Base-by-base conservation (phyloP, 768 basidiomycete genomes). In the Boletus reticuloceps region DNA sequence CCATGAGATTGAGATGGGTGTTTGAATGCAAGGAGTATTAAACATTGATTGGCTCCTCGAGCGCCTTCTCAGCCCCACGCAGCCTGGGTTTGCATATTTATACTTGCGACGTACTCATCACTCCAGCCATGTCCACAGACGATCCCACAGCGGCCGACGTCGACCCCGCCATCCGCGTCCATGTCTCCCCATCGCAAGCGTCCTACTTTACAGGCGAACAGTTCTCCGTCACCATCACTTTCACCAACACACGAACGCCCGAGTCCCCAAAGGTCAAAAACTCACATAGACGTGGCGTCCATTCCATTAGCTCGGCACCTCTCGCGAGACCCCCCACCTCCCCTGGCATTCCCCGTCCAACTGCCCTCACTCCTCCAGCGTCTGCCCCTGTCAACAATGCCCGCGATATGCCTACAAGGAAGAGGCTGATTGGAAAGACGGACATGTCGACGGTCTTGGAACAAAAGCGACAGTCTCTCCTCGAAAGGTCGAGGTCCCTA, bases 191-290 rank as follows among this genome's bases (percentile, higher is more conserved):
- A 2, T 79, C 89, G 0, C 89, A 94, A 58, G 88, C 91, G 0
- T 91, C 93, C 0, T 98, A 89, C 73, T 98, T 95, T 69, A 92
- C 95, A 0, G 95, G 95, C 53, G 95, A 98, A 71, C 76, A 82
- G 0, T 92, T 96, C 72, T 77, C 85, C 3, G 91, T 91, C 13
- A 88, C 84, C 5, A 85, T 98, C 60, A 88, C 89, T 0, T 93
- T 97, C 71, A 87, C 89, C 47, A 97, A 96, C 68, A 86, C 85
- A 5, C 83, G 83, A 27, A 77, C 84, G 0, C 78, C 83, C 6
- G 68, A 77, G 44, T 63, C 73, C 0, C 75, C 71, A 13, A 70
- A 59, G 59, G 60, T 47, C 58, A 76, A 54, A 39, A 67, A 69
- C 58, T 62, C 77, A 0, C 89, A 93, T 66, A 86, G 79, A 66